Evolutionary conservation across 2,329 filamentous ascomycete genomes (phyloP).

Genomic region (Geosmithia flava): DNA sequence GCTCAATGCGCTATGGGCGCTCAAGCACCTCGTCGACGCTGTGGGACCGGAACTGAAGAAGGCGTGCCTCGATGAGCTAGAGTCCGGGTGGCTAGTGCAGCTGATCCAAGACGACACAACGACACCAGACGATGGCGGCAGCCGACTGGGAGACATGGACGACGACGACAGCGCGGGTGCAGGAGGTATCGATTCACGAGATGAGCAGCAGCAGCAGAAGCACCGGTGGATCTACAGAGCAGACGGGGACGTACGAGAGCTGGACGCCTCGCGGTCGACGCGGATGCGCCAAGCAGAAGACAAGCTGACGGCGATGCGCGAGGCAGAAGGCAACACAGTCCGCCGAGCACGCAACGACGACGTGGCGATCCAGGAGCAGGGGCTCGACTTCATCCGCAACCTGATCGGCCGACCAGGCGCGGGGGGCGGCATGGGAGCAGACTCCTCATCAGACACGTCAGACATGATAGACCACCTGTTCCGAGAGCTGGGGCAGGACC

Average conservation of each 20-base stretch:
- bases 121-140: conserved; percentile 14
- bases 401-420: conserved; percentile 52
- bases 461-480: conserved; percentile 83
- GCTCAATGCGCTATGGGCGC: conserved; percentile 79
- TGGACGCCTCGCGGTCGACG: conserved; percentile 22
- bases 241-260: conserved; percentile 16
- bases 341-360: conserved; percentile 65
- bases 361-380: conserved; percentile 80
- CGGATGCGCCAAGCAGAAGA: conserved; percentile 36
- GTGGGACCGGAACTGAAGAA: conserved; percentile 63
- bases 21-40: conserved; percentile 78
- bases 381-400: conserved; percentile 80
- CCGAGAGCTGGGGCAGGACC: conserved; percentile 59
- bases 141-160: conserved; percentile 30
- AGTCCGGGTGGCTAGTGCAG: conserved; percentile 67
- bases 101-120: conserved; percentile 53
- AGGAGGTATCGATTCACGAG: conserved; percentile 17
- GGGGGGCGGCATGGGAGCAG: conserved; percentile 20
- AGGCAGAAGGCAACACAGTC: conserved; percentile 55
- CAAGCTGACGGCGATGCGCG: conserved; percentile 39
- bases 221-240: conserved; percentile 20
- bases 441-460: conserved; percentile 36
- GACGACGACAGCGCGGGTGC: conserved; percentile 36
- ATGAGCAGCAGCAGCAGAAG: conserved; percentile 18
- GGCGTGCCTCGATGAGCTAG: conserved; percentile 64